Evolutionary conservation across 2,329 filamentous ascomycete genomes (phyloP), one percentile per base, ranked within the genome.

Genomic region (Raffaelea arxii): DNA sequence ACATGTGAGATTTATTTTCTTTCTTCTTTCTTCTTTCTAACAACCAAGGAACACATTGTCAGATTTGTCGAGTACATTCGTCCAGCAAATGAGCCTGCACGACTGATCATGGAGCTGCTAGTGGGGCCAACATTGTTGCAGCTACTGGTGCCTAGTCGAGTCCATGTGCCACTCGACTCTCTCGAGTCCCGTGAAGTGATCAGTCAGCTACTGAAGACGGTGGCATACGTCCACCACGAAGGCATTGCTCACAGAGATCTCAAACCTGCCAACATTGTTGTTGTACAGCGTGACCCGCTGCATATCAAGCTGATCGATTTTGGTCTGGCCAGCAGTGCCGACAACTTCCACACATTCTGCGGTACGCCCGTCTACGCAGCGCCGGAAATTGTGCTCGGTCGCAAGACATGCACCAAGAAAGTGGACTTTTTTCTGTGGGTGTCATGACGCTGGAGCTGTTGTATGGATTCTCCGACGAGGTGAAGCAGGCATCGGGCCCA

Each of bases 261-360:
- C 10, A 44, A 44, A n/a, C 43, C 43, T 10, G 43, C 21, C 7
- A 44, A 44, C 43, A 44, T 44, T n/a, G 27, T 44, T n/a, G 23
- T 44, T 12, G 6, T 14, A 10, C 23, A 19, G 12, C 43, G 30
- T 35, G 5, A 18, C 10, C 43, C 43, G 14, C 21, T 38, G 6
- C 32, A 23, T 3, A 44, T 22, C 16, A 44, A 44, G 32, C 4
- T 44, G 5, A 27, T 44, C 30, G 43, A 37, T n/a, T 44, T 44
- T 27, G 30, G 43, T 23, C 19, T 19, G 14, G 43, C 43, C 10
- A 44, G 19, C 3, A 18, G 21, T 4, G 21, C 4, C 16, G 12
- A 37, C 6, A 9, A 25, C 5, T 38, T 44, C 24, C 9, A 5
- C 12, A 24, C 10, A 16, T 9, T 18, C 22, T 37, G 35, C 23